Base-by-base conservation (phyloP, 306 rosid species). In the Crotalaria pallida region DNA sequence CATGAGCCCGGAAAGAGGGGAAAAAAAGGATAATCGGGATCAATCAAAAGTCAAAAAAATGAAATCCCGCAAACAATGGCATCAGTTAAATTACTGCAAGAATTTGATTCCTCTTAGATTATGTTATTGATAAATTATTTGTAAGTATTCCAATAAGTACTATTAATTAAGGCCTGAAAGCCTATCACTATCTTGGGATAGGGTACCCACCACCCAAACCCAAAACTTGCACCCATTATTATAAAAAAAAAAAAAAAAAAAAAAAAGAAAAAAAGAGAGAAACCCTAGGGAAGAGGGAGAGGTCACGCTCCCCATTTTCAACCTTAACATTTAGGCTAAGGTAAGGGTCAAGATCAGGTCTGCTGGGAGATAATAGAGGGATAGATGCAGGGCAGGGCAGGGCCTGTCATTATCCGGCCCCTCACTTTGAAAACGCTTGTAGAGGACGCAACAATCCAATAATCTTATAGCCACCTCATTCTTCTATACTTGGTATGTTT, bases 401-500 rank as follows among this genome's bases (percentile, higher is more conserved):
- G 59, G 52, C 66, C 64, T 82, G 89, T 82, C 96, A 84, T 82
- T 84, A 75, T 67, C 84, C 21, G 57, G 36, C 36, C 83, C 87
- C 75, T 83, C 77, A 69, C 82, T 76, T 75, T 61, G 48, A 75
- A 70, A 84, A 73, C 58, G 81, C 88, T 88, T 82, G 84, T 76
- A 15, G 65, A 75, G 80, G 77, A 88, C 87, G 91, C 91, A 84
- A 71, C 78, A 71, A 16, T 56, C 22, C 68, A 36, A 71, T 47
- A 68, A 70, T 51, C 76, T 26, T 5, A 63, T 31, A 43, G 71
- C 69, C 71, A 67, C 73, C 77, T 29, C 76, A 24, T 73, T 23
- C 76, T 19, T 67, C 49, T 12, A 12, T 12, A 9, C 76, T 43
- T 24, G 73, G 52, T 79, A 77, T 29, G 65, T 22, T 81, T 65